Evolutionary conservation across 1,139 yeast genomes (phyloP), one percentile per base, ranked within the genome.

Genomic region (Protomyces inouyei): DNA sequence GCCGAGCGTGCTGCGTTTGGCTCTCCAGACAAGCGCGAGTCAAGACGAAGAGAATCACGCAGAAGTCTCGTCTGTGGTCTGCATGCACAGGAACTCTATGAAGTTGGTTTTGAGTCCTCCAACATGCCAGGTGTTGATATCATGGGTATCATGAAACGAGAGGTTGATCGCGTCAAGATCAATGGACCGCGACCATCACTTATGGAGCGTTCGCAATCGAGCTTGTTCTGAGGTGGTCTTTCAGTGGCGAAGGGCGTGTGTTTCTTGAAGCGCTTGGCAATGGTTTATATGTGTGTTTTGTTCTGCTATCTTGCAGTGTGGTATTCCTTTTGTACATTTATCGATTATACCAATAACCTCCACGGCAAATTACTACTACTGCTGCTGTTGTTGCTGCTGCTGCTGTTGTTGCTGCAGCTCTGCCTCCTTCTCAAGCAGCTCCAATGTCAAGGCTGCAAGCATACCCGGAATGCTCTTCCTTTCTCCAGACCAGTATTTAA

Each of bases 391-490:
- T 3, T 4, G 43, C 14, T n/a, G 43, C 9, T n/a, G 16, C 5
- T n/a, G 14, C 43, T 37, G 14, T 21, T 16, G 48, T 21, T 14
- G 21, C 25, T 38, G 37, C 25, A 10, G 46, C 14, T 28, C 18
- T 38, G 82, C 84, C 18, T 74, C 84, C 64, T 71, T 57, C 64
- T 84, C 86, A 75, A 83, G 85, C 32, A 88, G 75, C 70, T 83
- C 86, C 65, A 90, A 76, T 61, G 85, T 88, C 68, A 90, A 77
- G 0, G 95, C 91, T 65, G 95, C 86, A 65, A 91, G 76, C 71
- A 90, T 87, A 70, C 95, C 87, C 0, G 95, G 89, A 28, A 89
- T 83, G 70, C 88, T 91, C 52, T 82, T 82, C 67, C 84, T 82
- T 60, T 86, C 88, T 57, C 80, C 80, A 2, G 88, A 83, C 91